Percentiles rank a stretch among this genome's conserved stretches.
These are phyloP conservation scores for Hypoxylon rubiginosum DNA, from an alignment of 2,329 filamentous ascomycete species.

Conservation along the genomic window DNA sequence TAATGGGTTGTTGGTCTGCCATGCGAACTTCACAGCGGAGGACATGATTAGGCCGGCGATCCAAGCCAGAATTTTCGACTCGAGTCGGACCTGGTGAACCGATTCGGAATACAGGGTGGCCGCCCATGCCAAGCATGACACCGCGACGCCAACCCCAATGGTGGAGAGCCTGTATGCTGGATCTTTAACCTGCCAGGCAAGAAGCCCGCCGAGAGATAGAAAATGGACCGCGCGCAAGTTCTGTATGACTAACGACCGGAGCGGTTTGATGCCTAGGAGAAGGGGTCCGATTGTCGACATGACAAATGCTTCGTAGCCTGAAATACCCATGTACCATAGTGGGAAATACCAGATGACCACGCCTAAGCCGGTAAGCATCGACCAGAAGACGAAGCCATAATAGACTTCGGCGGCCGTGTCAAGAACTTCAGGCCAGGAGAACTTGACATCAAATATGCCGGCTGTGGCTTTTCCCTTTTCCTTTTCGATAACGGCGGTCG, in stretches of 20 bases:
- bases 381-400: slow-evolving; percentile 97
- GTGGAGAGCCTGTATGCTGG: slow-evolving; percentile 83
- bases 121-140: slow-evolving; percentile 86
- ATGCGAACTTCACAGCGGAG: slow-evolving; percentile 91
- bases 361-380: slow-evolving; percentile 89
- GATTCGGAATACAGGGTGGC: slow-evolving; percentile 85
- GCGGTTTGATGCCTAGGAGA: slow-evolving; percentile 76
- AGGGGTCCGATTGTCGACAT: slow-evolving; percentile 87
- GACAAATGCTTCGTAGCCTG: slow-evolving; percentile 91
- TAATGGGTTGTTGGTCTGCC: slow-evolving; percentile 93
- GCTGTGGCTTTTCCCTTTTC: slow-evolving; percentile 82
- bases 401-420: slow-evolving; percentile 92
- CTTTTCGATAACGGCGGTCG: slow-evolving; percentile 73
- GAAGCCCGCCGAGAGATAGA: slow-evolving; percentile 80
- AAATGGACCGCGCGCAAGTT: slow-evolving; percentile 81
- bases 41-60: slow-evolving; percentile 86
- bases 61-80: slow-evolving; percentile 86
- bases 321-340: slow-evolving; percentile 99
- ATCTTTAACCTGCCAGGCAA: slow-evolving; percentile 81
- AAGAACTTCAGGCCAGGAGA: slow-evolving; percentile 79
- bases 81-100: slow-evolving; percentile 79
- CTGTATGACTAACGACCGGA: slow-evolving; percentile 76
- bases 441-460: slow-evolving; percentile 77
- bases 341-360: slow-evolving; percentile 98
- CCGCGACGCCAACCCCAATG: slow-evolving; percentile 83